Base-by-base conservation (phyloP, 1,284 basidiomycete species). In the Retiboletus flavoniger region DNA sequence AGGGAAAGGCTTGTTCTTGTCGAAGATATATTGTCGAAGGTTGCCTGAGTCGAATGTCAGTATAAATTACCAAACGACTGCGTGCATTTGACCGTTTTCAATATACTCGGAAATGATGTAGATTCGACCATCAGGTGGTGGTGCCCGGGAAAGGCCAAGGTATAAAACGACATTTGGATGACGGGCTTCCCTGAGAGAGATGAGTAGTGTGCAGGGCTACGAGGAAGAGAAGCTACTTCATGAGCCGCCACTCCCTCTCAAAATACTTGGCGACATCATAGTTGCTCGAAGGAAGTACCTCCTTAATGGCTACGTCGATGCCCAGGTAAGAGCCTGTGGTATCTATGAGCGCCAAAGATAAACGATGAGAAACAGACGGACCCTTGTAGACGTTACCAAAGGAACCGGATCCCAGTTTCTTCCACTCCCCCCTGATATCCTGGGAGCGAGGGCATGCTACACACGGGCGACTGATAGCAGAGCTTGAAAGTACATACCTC, bases 261-360 rank as follows among this genome's bases (percentile, higher is more conserved):
- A 98, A 97, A 76, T 98, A 98, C 75, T 99, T 99, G 65, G 89
- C 83, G 26, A 98, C 91, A 65, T 96, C 92, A 72, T 97, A 96
- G 61, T 90, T 90, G 14, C 77, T 91, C 14, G 89, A 93, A 0
- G 93, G 91, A 3, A 95, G 78, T 3, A 97, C 91, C 74, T 96
- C 95, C 74, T 98, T 98, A 74, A 98, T 93, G 35, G 95, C 95
- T 28, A 98, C 93, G 62, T 96, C 93, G 60, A 97, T 91, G 4
- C 95, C 95, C 26, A 98, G 84, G 74, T 98, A 98, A 26, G 78
- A 83, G 3, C 91, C 94, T 93, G 63, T 44, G 47, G 17, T 19
- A 2, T 43, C 10, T 45, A 49, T 60, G 49, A 65, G 55, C 16
- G 5, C 16, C 19, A 47, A 21, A 10, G 19, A 29, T 6, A 14